These are phyloP conservation scores for Cytospora leucostoma DNA, from an alignment of 2,329 filamentous ascomycete genomes.

Conservation along the genomic window DNA sequence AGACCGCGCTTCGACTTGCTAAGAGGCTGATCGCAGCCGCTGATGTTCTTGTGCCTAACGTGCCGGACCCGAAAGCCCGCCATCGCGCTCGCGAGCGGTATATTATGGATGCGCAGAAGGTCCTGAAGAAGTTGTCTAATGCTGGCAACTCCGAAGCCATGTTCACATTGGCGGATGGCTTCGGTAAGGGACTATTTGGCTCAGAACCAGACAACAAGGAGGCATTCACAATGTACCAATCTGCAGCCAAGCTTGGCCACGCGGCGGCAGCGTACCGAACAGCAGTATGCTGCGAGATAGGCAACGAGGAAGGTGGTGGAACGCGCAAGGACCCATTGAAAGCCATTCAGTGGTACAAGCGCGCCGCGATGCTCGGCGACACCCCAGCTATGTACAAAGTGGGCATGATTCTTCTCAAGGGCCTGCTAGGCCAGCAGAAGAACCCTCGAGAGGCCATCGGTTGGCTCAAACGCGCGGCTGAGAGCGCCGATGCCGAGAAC, in stretches of 20 bases:
- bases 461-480: slow-evolving; percentile 92
- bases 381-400: slow-evolving; percentile 97
- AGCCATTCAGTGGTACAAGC: slow-evolving; percentile 97
- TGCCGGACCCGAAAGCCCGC: slow-evolving; percentile 70
- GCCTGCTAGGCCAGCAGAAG: slow-evolving; percentile 80
- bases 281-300: slow-evolving; percentile 96
- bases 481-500: slow-evolving; percentile 84
- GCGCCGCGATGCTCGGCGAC: slow-evolving; percentile 86
- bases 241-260: slow-evolving; percentile 87
- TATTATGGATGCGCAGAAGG: slow-evolving; percentile 82
- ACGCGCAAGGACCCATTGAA: slow-evolving; percentile 89
- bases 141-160: slow-evolving; percentile 80
- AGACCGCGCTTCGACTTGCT: slow-evolving; percentile 70
- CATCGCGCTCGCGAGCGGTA: slow-evolving; percentile 81
- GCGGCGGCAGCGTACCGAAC: slow-evolving; percentile 87
- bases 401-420: slow-evolving; percentile 93
- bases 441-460: slow-evolving; percentile 84
- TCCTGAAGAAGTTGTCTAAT: slow-evolving; percentile 82
- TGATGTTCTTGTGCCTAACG: slow-evolving; percentile 65
- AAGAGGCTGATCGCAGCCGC: slow-evolving; percentile 87
- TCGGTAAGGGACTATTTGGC: slow-evolving; percentile 79
- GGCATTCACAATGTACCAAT: slow-evolving; percentile 91
- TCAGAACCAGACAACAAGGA: slow-evolving; percentile 83
- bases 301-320: slow-evolving; percentile 89
- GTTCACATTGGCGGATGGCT: slow-evolving; percentile 90